These are phyloP conservation scores for Chenopodium berlandieri DNA, from an alignment of 148 eudicot genomes.

Conservation along the genomic window DNA sequence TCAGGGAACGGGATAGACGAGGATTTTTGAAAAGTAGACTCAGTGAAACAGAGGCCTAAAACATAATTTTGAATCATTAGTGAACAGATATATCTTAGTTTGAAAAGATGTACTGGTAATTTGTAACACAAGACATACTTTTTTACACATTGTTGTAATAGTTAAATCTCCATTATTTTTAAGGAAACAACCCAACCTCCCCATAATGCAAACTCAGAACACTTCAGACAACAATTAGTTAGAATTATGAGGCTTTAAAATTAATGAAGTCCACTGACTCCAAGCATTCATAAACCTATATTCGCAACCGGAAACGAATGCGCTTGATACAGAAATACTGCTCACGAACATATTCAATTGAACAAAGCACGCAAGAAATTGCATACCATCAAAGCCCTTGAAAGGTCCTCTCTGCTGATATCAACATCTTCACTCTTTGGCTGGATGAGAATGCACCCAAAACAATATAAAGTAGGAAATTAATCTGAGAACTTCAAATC, in stretches of 20 bases:
- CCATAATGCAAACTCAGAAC: background rate
- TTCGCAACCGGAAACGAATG: background rate
- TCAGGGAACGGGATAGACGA: background rate
- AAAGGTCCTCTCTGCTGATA: constrained; percentile 77
- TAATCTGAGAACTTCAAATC: background rate
- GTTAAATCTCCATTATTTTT: background rate
- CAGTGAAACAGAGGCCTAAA: background rate
- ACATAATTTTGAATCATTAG: background rate
- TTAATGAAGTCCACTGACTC: background rate
- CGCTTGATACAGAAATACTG: background rate
- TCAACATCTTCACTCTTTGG: constrained; percentile 73
- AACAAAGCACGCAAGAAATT: constrained; percentile 13
- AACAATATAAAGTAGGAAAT: background rate
- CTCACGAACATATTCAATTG: background rate
- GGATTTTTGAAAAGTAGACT: background rate
- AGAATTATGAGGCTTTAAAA: background rate
- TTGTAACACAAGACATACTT: background rate
- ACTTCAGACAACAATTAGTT: background rate
- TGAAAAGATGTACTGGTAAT: background rate
- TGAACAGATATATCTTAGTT: background rate
- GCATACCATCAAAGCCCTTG: constrained; percentile 84
- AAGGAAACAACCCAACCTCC: background rate
- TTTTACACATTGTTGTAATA: background rate
- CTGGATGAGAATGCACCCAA: constrained; percentile 33
- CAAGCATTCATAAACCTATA: background rate